Percentiles rank a stretch among this genome's conserved stretches.
Evolutionary conservation across 306 rosid species (phyloP).

Genomic region (Castanopsis chinensis): DNA sequence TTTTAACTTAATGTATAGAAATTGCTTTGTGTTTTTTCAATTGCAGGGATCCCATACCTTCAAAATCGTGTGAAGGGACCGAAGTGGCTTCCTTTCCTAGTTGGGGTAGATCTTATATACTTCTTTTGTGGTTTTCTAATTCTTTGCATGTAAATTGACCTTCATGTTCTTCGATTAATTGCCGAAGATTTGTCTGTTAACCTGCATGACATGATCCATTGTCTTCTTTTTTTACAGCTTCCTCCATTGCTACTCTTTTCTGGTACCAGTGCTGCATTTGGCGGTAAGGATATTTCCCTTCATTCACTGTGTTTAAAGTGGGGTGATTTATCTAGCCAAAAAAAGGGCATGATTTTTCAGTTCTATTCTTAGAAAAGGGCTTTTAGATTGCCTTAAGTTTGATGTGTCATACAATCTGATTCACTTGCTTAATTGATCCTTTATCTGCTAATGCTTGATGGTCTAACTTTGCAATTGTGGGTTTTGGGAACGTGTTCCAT

Average conservation of each 20-base stretch:
- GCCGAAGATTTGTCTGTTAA: not conserved
- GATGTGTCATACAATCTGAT: too few species aligned
- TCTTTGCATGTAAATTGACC: not conserved
- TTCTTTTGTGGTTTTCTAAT: conserved; percentile 11
- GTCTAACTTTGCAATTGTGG: too few species aligned
- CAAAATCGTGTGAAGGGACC: conserved; percentile 85
- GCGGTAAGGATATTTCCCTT: conserved; percentile 48
- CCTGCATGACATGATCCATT: conserved; percentile 11
- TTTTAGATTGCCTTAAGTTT: not conserved
- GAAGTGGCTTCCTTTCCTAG: conserved; percentile 91
- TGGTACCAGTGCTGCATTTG: conserved; percentile 84
- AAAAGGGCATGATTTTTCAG: not conserved
- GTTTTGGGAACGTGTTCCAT: too few species aligned
- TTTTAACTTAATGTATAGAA: not conserved
- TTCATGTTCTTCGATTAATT: not conserved
- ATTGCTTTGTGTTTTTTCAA: conserved; percentile 31
- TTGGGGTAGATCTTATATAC: conserved; percentile 54
- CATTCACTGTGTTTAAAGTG: not conserved
- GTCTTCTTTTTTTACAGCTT: conserved; percentile 43
- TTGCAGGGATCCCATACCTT: conserved; percentile 80
- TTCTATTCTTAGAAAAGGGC: not conserved
- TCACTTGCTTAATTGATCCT: too few species aligned
- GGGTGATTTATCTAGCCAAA: not conserved
- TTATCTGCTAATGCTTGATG: too few species aligned
- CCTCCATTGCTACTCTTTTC: conserved; percentile 80